These are phyloP conservation scores for Chrysosporium queenslandicum DNA, from an alignment of 2,329 filamentous ascomycete species.

Conservation along the genomic window DNA sequence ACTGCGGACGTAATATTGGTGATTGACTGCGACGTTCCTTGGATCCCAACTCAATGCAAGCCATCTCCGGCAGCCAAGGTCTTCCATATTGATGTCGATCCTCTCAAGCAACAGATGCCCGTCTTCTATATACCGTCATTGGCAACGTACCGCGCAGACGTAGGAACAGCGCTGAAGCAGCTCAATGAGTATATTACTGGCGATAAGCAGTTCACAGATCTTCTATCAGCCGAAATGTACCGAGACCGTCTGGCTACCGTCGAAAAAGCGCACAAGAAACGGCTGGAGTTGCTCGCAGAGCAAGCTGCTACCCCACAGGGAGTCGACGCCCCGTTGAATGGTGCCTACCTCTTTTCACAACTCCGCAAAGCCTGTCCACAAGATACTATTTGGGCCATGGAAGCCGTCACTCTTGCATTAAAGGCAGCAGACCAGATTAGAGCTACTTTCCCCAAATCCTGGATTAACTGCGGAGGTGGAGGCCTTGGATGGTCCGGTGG, in stretches of 20 bases:
- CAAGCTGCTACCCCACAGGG: conserved; percentile 46
- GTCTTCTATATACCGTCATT: conserved; percentile 60
- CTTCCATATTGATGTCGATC: conserved; percentile 57
- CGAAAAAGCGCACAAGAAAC: conserved; percentile 48
- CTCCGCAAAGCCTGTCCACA: conserved; percentile 48
- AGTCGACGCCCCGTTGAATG: conserved; percentile 52
- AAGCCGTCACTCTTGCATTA: conserved; percentile 63
- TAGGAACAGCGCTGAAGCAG: conserved; percentile 56
- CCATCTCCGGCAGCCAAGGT: conserved; percentile 49
- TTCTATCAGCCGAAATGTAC: conserved; percentile 35
- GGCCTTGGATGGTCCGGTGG: conserved; percentile 75
- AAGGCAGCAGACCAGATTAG: conserved; percentile 63
- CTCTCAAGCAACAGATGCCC: conserved; percentile 62
- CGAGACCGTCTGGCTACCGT: conserved; percentile 46
- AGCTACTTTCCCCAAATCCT: conserved; percentile 56
- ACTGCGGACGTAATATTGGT: conserved; percentile 77
- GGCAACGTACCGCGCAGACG: conserved; percentile 57
- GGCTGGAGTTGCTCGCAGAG: conserved; percentile 50
- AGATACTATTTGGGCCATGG: conserved; percentile 65
- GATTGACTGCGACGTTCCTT: conserved; percentile 82
- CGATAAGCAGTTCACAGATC: conserved; percentile 36
- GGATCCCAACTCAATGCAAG: conserved; percentile 69
- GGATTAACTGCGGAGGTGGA: conserved; percentile 73
- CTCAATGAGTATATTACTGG: conserved; percentile 52
- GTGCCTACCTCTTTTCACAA: conserved; percentile 47